These are phyloP conservation scores for Ophiostoma perfectum DNA, from an alignment of 2,329 filamentous ascomycete species.

Conservation along the genomic window DNA sequence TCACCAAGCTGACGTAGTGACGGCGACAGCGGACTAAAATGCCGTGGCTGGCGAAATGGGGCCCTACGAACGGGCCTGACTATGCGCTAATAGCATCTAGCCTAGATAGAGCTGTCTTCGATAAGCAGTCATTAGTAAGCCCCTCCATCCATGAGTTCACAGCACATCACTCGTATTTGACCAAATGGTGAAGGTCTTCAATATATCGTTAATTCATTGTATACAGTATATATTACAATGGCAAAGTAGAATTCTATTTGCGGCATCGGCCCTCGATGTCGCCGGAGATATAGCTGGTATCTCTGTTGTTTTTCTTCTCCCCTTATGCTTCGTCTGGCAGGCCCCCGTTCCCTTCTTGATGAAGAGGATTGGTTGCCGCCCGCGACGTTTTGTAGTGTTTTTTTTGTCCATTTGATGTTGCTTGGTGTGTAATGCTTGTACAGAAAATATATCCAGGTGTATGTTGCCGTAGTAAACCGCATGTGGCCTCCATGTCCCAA, in stretches of 20 bases:
- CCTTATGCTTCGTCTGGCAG: background rate
- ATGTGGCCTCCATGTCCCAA: background rate
- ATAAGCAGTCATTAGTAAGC: too few relatives aligned
- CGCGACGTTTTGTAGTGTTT: too few relatives aligned
- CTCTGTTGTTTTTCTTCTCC: background rate
- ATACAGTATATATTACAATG: background rate
- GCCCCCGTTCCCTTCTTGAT: background rate
- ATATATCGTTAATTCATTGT: background rate
- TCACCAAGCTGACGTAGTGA: constrained; percentile 19
- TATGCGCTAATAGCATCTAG: too few relatives aligned
- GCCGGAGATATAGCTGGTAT: background rate
- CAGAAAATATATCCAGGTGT: background rate
- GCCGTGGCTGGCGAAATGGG: constrained; percentile 17
- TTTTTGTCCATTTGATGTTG: background rate
- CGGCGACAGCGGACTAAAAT: constrained; percentile 12
- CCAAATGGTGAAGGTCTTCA: too few relatives aligned
- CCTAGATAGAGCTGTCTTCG: too few relatives aligned
- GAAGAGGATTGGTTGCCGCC: too few relatives aligned
- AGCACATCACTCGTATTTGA: background rate
- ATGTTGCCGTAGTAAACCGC: background rate
- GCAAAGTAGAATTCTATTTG: background rate
- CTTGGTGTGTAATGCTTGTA: background rate
- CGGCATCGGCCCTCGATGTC: background rate
- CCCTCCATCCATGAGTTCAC: background rate
- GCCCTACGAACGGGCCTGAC: background rate